Evolutionary conservation across 495 filamentous ascomycete species (phyloP).

Genomic region (Pseudotulostoma volvatum): DNA sequence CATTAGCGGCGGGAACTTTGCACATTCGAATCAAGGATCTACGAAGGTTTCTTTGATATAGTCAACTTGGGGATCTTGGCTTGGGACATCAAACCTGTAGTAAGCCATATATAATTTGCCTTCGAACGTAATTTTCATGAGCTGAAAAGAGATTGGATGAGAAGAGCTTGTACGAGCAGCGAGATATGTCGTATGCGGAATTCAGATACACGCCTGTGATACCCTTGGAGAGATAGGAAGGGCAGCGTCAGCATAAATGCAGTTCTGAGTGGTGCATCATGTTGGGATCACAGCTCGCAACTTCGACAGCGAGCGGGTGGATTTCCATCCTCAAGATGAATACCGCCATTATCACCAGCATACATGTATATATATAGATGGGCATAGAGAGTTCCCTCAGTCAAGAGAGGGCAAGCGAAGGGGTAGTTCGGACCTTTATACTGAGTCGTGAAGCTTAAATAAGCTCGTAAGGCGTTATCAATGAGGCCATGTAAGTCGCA

Average conservation of each 20-base stretch:
- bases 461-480: conserved; percentile 72
- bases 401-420: neutral
- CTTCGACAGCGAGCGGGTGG: too few relatives aligned
- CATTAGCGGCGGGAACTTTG: too few relatives aligned
- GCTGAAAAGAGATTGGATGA: conserved; percentile 54
- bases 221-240: conserved; percentile 3
- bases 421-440: conserved; percentile 44
- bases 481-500: conserved; percentile 65
- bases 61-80: neutral
- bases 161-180: conserved; percentile 67
- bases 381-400: too few relatives aligned
- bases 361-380: too few relatives aligned
- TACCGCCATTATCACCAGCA: too few relatives aligned
- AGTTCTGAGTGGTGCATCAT: neutral
- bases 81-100: conserved; percentile 43
- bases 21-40: too few relatives aligned
- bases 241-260: conserved; percentile 1
- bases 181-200: conserved; percentile 72
- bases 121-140: conserved; percentile 75
- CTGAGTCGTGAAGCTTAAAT: conserved; percentile 59
- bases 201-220: conserved; percentile 57
- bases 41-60: too few relatives aligned
- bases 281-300: too few relatives aligned
- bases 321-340: too few relatives aligned
- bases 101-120: conserved; percentile 81